A percentile compares a stretch with the other conserved stretches of the same genome.
These are phyloP conservation scores for Hypoxylon sp. DNA, from an alignment of 2,329 filamentous ascomycete species.

Conservation along the genomic window DNA sequence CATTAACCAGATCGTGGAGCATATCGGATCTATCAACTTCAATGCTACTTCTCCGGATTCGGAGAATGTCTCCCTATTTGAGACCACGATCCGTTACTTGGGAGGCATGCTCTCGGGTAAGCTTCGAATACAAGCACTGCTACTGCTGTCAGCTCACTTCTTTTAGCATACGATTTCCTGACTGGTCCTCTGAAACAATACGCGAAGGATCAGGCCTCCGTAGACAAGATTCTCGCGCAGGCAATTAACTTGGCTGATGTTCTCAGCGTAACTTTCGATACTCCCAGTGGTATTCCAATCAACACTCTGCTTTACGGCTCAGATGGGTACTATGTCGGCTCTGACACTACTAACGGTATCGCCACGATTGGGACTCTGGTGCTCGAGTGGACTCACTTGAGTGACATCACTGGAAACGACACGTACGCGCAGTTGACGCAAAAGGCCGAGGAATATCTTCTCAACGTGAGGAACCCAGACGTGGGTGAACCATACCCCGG, in stretches of 20 bases:
- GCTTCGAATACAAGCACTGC: conserved; percentile 20
- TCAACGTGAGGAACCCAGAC: conserved; percentile 71
- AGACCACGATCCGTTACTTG: conserved; percentile 90
- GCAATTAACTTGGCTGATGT: conserved; percentile 76
- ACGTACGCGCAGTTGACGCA: conserved; percentile 76
- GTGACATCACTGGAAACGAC: conserved; percentile 76
- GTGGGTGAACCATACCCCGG: conserved; percentile 80
- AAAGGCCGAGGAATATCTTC: conserved; percentile 76
- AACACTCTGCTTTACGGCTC: conserved; percentile 74
- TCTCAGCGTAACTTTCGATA: conserved; percentile 83
- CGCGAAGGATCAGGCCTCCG: conserved; percentile 57
- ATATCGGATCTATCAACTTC: conserved; percentile 79
- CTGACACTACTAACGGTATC: conserved; percentile 73
- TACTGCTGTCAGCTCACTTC: conserved; percentile 26
- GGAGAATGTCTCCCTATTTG: conserved; percentile 78
- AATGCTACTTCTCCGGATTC: conserved; percentile 64
- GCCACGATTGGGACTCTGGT: conserved; percentile 83
- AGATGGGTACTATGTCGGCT: conserved; percentile 59
- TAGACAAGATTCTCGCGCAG: conserved; percentile 74
- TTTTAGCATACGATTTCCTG: conserved; percentile 75
- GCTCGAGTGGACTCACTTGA: conserved; percentile 85
- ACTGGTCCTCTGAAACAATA: conserved; percentile 71
- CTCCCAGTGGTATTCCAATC: conserved; percentile 78
- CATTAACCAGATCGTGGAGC: conserved; percentile 77
- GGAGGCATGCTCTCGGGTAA: conserved; percentile 81